Evolutionary conservation across 1,284 basidiomycete species (phyloP).

Genomic region (Sanguinoderma infundibulare): DNA sequence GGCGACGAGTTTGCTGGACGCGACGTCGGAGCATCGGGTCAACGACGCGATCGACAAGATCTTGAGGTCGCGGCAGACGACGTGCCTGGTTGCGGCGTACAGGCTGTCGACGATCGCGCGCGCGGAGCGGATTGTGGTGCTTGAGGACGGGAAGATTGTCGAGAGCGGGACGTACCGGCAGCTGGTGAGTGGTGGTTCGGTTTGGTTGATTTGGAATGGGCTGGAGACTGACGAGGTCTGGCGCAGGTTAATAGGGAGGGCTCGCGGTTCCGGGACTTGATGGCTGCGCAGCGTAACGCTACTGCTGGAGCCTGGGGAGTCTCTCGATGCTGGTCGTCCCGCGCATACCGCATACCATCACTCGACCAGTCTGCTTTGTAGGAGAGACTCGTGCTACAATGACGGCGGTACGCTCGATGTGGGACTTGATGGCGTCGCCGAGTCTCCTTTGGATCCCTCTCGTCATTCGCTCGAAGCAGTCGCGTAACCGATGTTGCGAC

Average conservation of each 20-base stretch:
- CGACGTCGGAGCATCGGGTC: conserved; percentile 85
- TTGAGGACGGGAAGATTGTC: conserved; percentile 85
- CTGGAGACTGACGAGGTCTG: background rate
- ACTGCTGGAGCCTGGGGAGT: conserved; percentile 42
- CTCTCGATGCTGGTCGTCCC: background rate
- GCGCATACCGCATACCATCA: too few species aligned
- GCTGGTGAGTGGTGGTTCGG: conserved; percentile 51
- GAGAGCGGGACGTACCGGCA: conserved; percentile 87
- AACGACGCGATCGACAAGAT: conserved; percentile 94
- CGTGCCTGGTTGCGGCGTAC: conserved; percentile 90
- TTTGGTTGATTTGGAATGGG: background rate
- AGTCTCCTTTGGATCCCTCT: too few species aligned
- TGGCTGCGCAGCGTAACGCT: conserved; percentile 84
- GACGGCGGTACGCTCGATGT: too few species aligned
- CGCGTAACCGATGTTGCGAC: too few species aligned
- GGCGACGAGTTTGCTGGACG: conserved; percentile 86
- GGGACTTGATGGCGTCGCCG: too few species aligned
- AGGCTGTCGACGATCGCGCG: conserved; percentile 84
- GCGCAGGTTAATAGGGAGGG: conserved; percentile 61
- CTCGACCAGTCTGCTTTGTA: too few species aligned
- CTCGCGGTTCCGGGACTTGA: conserved; percentile 83
- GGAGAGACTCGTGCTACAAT: too few species aligned
- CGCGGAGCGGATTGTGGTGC: conserved; percentile 84
- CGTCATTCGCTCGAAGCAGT: too few species aligned
- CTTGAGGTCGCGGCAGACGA: conserved; percentile 75